Conservation (phyloP, 441 rosid genomes). For the Euphorbia celastroides region DNA sequence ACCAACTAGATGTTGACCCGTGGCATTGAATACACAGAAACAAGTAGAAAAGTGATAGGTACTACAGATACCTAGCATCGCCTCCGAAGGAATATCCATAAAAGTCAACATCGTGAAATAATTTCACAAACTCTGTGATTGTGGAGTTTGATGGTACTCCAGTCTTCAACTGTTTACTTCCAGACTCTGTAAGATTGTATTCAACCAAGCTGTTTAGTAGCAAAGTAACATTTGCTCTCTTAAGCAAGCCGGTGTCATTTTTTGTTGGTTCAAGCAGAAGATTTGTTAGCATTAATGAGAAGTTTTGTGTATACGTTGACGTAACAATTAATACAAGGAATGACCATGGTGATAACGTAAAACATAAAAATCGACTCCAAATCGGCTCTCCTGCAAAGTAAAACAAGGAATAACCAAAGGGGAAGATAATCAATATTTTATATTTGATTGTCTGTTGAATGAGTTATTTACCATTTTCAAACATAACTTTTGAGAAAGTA, state of each 20-base stretch:
- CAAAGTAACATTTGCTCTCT: neutral
- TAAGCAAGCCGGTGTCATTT: neutral
- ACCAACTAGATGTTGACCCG: no score
- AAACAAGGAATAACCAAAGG: neutral
- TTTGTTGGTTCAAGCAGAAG: constrained; percentile 1
- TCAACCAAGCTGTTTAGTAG: no score
- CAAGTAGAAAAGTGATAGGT: no score
- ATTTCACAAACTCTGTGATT: neutral
- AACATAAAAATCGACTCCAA: neutral
- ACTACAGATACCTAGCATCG: neutral
- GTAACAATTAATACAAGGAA: neutral
- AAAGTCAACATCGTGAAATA: no score
- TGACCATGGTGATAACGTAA: constrained; percentile 15
- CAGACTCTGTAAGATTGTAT: no score
- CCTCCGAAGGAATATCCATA: neutral
- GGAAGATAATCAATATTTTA: neutral
- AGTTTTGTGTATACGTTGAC: constrained; percentile 1
- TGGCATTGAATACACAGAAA: no score
- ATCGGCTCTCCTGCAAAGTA: constrained; percentile 9
- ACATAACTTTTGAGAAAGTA: constrained; percentile 7
- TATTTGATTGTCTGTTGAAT: neutral
- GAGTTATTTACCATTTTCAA: constrained; percentile 10
- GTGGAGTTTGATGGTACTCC: no score
- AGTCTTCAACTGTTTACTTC: no score
- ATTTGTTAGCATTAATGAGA: constrained; percentile 5